Evolutionary conservation across 2,329 filamentous ascomycete species (phyloP).

Genomic region (Aspergillus ustus): DNA sequence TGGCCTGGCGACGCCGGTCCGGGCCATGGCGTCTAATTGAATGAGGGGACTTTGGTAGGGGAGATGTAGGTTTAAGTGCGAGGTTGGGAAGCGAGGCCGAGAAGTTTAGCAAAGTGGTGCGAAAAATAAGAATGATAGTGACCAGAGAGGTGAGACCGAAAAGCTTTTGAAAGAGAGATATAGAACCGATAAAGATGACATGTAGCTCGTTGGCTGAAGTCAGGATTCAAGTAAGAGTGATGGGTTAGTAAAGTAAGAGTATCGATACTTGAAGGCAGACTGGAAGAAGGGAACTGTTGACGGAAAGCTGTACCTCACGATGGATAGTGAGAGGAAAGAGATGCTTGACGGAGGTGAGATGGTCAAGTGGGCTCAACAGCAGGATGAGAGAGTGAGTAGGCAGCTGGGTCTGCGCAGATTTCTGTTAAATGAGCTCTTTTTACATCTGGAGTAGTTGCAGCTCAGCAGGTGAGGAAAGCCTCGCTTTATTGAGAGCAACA

Average conservation of each 20-base stretch:
- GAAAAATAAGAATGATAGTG: no score
- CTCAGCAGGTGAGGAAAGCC: neutral
- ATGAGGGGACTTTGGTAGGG: neutral
- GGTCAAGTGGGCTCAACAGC: neutral
- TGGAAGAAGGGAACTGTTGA: neutral
- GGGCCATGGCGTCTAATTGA: neutral
- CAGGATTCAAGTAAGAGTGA: no score
- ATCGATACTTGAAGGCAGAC: no score
- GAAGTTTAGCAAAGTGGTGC: no score
- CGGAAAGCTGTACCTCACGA: neutral
- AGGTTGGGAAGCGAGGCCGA: no score
- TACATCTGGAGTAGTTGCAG: neutral
- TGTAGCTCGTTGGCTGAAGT: no score
- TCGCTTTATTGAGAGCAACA: neutral
- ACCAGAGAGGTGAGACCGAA: no score
- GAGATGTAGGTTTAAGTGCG: neutral
- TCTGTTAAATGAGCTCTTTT: neutral
- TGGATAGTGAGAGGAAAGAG: neutral
- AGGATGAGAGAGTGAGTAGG: neutral
- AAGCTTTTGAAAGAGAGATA: no score
- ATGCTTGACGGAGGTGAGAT: neutral
- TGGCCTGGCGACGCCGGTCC: constrained; percentile 19
- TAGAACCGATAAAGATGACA: no score
- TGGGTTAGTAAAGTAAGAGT: no score
- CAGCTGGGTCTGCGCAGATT: neutral